A percentile compares a stretch with the other conserved stretches of the same genome.
Evolutionary conservation across 176 grass and related monocot species (phyloP).

Genomic region (Miscanthus lutarioriparius): DNA sequence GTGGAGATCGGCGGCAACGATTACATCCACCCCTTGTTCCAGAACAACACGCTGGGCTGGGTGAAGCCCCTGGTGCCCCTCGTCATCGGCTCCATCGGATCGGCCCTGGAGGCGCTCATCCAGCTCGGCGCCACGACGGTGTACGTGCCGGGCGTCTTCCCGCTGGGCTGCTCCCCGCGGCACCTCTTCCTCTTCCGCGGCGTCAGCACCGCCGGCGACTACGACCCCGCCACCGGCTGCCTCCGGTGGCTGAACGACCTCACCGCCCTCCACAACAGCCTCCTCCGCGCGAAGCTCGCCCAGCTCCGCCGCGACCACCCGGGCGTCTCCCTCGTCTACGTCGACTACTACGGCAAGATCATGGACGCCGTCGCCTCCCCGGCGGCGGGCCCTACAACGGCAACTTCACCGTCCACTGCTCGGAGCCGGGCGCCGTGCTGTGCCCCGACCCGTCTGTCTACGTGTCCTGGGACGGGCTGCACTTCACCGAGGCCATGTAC

Average conservation of each 20-base stretch:
- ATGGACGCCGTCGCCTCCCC: not conserved
- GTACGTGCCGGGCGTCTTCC: slow-evolving; percentile 46
- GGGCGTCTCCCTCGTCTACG: slow-evolving; percentile 32
- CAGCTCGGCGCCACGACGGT: slow-evolving; percentile 45
- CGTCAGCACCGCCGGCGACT: not conserved
- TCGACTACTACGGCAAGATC: slow-evolving; percentile 45
- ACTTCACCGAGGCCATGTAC: slow-evolving; percentile 55
- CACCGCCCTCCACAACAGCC: slow-evolving; percentile 8
- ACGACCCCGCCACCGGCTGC: slow-evolving; percentile 32
- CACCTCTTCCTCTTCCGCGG: slow-evolving; percentile 37
- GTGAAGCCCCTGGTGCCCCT: slow-evolving; percentile 45
- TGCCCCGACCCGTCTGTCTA: slow-evolving; percentile 36
- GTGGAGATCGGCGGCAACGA: not conserved
- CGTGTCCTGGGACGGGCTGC: slow-evolving; percentile 50
- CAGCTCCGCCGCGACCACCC: slow-evolving; percentile 18
- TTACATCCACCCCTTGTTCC: slow-evolving; percentile 57
- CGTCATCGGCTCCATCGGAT: slow-evolving; percentile 37
- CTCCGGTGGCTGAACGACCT: slow-evolving; percentile 46
- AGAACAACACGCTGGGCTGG: slow-evolving; percentile 32
- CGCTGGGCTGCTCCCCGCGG: slow-evolving; percentile 39
- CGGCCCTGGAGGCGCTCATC: slow-evolving; percentile 34
- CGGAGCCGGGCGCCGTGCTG: not conserved
- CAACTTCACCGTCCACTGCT: slow-evolving; percentile 30
- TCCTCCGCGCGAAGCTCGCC: slow-evolving; percentile 23
- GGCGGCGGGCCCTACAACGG: slow-evolving; percentile 28